phyloP scores from a whole-genome alignment of 176 grass and related monocot species.

The Oryza brachyantha region DNA sequence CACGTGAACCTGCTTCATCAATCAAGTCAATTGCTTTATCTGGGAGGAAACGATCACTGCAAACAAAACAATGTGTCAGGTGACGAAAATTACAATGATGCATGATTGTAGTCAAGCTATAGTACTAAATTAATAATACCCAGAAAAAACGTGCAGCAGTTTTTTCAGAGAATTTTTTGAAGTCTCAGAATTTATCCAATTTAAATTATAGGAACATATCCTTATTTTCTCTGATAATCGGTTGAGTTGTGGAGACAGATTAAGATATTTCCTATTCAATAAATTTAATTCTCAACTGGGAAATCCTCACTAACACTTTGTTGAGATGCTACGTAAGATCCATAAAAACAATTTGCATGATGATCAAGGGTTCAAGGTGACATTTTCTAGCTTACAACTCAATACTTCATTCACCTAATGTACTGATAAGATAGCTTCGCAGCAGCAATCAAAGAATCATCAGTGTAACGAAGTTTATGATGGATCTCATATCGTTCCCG shows the following conservation, averaged over 20 bases:
- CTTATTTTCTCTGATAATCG: neutral
- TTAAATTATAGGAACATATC: no score
- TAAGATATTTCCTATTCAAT: neutral
- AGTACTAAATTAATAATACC: neutral
- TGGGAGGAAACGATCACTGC: conserved; percentile 80
- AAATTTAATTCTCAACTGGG: neutral
- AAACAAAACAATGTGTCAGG: conserved; percentile 26
- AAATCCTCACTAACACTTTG: neutral
- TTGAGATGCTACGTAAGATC: neutral
- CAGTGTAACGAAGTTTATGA: conserved; percentile 15
- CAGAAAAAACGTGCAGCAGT: neutral
- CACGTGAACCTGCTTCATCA: conserved; percentile 88
- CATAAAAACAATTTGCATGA: no score
- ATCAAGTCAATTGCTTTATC: conserved; percentile 97
- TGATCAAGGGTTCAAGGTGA: no score
- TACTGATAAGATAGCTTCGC: conserved; percentile 89
- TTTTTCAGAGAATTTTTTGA: conserved; percentile 7
- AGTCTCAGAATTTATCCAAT: conserved; percentile 31
- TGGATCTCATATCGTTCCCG: conserved; percentile 41
- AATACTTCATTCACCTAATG: conserved; percentile 56
- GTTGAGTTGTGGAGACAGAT: neutral
- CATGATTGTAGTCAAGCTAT: conserved; percentile 2
- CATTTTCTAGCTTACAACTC: conserved; percentile 10
- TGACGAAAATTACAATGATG: conserved; percentile 18
- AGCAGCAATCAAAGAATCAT: conserved; percentile 70